A percentile compares a stretch with the other conserved stretches of the same genome.
Conservation (phyloP, 2,329 filamentous ascomycete species). For the Fusarium nurragi region DNA sequence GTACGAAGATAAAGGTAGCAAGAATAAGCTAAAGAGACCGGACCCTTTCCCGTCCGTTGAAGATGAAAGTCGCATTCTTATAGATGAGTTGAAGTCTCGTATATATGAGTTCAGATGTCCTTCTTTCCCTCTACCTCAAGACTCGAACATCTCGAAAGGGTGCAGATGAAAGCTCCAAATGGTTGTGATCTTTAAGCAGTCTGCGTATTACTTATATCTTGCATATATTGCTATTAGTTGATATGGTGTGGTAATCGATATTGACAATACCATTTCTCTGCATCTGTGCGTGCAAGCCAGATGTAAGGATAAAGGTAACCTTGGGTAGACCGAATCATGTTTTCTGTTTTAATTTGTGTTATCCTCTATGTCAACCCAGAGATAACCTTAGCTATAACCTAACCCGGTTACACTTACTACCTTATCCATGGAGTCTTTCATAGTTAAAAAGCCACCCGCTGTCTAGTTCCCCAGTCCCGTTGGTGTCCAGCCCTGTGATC, state of each 20-base stretch:
- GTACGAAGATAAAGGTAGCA: too few species aligned
- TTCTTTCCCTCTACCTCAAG: neutral
- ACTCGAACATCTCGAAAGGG: neutral
- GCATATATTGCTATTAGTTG: neutral
- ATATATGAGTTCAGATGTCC: neutral
- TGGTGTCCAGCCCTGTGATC: neutral
- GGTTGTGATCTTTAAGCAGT: neutral
- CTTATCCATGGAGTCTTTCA: too few species aligned
- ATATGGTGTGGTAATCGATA: too few species aligned
- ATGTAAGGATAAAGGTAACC: too few species aligned
- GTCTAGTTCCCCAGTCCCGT: too few species aligned
- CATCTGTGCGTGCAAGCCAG: neutral
- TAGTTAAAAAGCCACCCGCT: too few species aligned
- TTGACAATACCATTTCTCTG: neutral
- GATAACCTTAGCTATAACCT: conserved; percentile 2
- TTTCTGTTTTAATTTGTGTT: neutral
- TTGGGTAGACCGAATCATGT: neutral
- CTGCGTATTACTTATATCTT: neutral
- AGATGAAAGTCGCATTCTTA: neutral
- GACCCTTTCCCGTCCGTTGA: too few species aligned
- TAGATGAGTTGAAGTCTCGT: neutral
- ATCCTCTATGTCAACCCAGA: neutral
- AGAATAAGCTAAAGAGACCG: too few species aligned
- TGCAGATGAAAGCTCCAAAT: neutral
- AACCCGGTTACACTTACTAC: conserved; percentile 3